Evolutionary conservation across 2,329 filamentous ascomycete species (phyloP), one percentile per base, ranked within the genome.

Genomic region (Xylaria multiplex): DNA sequence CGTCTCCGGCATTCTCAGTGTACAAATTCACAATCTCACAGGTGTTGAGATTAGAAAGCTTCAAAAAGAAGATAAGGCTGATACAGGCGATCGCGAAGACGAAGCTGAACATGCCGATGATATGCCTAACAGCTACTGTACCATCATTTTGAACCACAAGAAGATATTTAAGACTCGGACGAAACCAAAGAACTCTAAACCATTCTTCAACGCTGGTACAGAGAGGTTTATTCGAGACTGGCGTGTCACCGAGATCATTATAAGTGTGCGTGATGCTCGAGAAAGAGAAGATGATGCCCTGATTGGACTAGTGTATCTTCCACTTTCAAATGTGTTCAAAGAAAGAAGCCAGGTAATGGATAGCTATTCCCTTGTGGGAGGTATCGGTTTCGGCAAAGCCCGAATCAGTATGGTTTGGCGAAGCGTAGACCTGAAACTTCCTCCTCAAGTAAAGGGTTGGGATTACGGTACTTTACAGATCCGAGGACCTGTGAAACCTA

Each of bases 131-230:
- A 83, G 88, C 30, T 93, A 92, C 75, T 92, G 90, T 75, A 91
- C 85, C 37, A 86, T 93, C 70, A 90, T 93, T 49, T 78, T 93
- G 70, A 92, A 93, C 74, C 90, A 93, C 73, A 85, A 85, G 69
- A 92, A 86, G 75, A 81, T 84, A 13, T 93, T 90, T 79, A 88
- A 85, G 71, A 92, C 91, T 1, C 82, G 91, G 16, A 92, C 91
- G 0, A 93, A 93, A 77, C 91, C 91, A 0, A 92, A 92, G 79
- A 93, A 92, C 68, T 85, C 88, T 0, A 92, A 92, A 72, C 91
- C 91, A 0, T 93, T 93, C 77, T 93, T 91, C 82, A 93, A 93
- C 69, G 91, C 91, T 2, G 89, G 89, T 6, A 91, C 88, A 1
- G 91, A 93, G 75, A 85, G 89, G 5, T 92, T 92, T 69, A 83